Conservation (phyloP, 495 filamentous ascomycete species). For the Penicillium longicatenatum region DNA sequence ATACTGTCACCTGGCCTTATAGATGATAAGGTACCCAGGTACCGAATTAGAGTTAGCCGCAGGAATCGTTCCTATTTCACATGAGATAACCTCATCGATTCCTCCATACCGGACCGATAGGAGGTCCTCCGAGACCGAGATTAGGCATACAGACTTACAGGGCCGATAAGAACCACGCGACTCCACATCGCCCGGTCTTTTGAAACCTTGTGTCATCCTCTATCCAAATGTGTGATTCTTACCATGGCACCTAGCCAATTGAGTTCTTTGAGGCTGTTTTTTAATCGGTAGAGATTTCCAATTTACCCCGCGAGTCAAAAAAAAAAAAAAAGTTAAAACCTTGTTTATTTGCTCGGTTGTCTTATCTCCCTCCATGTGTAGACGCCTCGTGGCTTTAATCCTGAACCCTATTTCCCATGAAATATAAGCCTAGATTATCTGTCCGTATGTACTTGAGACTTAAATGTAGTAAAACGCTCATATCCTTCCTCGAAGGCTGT, state of each 20-base stretch:
- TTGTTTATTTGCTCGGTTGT: neutral
- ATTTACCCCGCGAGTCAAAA: neutral
- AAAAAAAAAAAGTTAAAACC: neutral
- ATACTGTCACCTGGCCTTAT: neutral
- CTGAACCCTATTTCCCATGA: neutral
- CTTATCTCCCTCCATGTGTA: neutral
- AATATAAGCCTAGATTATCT: neutral
- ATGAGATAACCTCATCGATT: slow-evolving; percentile 7
- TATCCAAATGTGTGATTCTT: slow-evolving; percentile 1
- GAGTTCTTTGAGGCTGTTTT: neutral
- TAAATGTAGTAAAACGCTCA: neutral
- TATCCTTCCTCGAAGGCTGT: no score
- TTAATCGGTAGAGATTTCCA: neutral
- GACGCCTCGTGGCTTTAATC: neutral
- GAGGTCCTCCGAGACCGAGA: slow-evolving; percentile 2
- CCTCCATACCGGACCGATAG: slow-evolving; percentile 7
- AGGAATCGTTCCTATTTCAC: slow-evolving; percentile 7
- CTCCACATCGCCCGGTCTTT: slow-evolving; percentile 4
- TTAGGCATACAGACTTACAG: neutral
- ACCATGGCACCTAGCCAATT: neutral
- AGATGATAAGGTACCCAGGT: neutral
- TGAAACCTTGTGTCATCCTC: neutral
- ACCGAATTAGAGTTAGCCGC: neutral
- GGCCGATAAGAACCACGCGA: neutral
- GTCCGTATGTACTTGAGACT: neutral